These are phyloP conservation scores for Boletus semigastroideus DNA, from an alignment of 1,284 basidiomycete species.

Conservation along the genomic window DNA sequence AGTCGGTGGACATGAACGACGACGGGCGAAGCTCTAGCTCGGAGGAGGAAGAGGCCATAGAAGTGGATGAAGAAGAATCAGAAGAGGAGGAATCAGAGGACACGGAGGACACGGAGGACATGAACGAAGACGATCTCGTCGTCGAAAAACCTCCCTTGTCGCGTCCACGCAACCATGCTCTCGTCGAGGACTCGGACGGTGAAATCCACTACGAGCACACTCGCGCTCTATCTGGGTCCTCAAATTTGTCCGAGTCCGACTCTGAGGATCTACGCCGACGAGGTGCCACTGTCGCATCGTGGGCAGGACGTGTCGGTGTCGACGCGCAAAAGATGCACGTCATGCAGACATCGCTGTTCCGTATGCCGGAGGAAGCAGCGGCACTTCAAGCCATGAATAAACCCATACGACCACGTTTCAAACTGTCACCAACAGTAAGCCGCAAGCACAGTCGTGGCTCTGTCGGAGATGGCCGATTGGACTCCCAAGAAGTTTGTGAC, in stretches of 20 bases:
- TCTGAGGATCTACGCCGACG: slow-evolving; percentile 21
- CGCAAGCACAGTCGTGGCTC: slow-evolving; percentile 78
- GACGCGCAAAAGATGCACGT: slow-evolving; percentile 85
- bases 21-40: slow-evolving; percentile 21
- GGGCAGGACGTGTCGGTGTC: slow-evolving; percentile 69
- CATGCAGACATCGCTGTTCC: slow-evolving; percentile 89
- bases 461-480: slow-evolving; percentile 64
- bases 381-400: slow-evolving; percentile 52
- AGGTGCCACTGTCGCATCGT: slow-evolving; percentile 46
- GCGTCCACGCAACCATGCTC: slow-evolving; percentile 40
- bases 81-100: slow-evolving; percentile 40
- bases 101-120: slow-evolving; percentile 43
- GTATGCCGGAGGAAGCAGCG: slow-evolving; percentile 67
- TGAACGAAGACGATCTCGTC: slow-evolving; percentile 48
- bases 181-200: slow-evolving; percentile 51
- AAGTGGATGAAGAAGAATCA: slow-evolving; percentile 32
- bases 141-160: slow-evolving; percentile 24
- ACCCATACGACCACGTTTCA: slow-evolving; percentile 39
- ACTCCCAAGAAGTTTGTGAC: slow-evolving; percentile 60
- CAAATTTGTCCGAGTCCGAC: slow-evolving; percentile 38
- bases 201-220: slow-evolving; percentile 47
- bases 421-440: slow-evolving; percentile 39
- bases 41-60: slow-evolving; percentile 21
- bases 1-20: slow-evolving; percentile 22
- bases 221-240: slow-evolving; percentile 32